Conservation (phyloP, 768 basidiomycete species). For the Hortiboletus campestris region DNA sequence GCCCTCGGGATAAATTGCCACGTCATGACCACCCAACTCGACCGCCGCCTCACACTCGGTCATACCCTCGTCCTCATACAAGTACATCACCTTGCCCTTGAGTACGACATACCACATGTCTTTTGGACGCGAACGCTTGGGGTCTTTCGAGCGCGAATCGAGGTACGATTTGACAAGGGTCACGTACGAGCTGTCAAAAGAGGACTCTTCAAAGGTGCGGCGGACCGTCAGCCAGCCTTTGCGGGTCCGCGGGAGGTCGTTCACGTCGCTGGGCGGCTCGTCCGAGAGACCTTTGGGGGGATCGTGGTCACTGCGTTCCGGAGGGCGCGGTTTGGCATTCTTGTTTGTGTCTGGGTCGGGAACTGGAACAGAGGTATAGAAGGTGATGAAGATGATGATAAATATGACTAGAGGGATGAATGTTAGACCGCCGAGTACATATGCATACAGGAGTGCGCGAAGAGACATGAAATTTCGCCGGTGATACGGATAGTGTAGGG, state of each 20-base stretch:
- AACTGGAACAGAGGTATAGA: conserved; percentile 87
- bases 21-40: conserved; percentile 76
- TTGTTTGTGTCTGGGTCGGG: conserved; percentile 48
- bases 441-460: conserved; percentile 74
- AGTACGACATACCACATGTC: conserved; percentile 92
- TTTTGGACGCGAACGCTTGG: conserved; percentile 79
- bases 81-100: conserved; percentile 86
- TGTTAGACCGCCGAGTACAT: conserved; percentile 87
- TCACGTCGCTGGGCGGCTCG: conserved; percentile 32
- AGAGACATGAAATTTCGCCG: conserved; percentile 46
- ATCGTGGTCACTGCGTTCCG: conserved; percentile 22
- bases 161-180: conserved; percentile 77
- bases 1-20: conserved; percentile 71
- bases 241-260: conserved; percentile 63
- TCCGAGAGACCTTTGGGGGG: conserved; percentile 29
- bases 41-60: conserved; percentile 90
- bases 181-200: conserved; percentile 68
- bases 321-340: conserved; percentile 34
- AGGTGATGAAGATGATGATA: conserved; percentile 53
- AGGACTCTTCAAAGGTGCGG: conserved; percentile 68
- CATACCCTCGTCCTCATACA: conserved; percentile 93
- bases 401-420: conserved; percentile 78
- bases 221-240: conserved; percentile 85
- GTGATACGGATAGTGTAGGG: not conserved
- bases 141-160: conserved; percentile 81